These are phyloP conservation scores for Rhodotorula sp. DNA, from an alignment of 1,284 basidiomycete genomes.

Conservation along the genomic window DNA sequence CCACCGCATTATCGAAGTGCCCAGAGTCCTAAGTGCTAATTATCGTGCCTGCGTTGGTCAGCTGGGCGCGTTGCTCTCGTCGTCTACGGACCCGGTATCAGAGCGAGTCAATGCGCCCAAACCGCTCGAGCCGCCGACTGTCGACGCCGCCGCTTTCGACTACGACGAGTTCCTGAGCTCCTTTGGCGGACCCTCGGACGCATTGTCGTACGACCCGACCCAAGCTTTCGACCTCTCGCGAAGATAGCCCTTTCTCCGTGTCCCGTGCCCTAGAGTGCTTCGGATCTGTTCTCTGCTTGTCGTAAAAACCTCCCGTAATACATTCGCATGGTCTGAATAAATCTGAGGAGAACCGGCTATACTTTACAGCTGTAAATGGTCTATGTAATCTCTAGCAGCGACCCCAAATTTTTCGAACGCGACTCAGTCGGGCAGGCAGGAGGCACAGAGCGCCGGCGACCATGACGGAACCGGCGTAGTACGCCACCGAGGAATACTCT, in stretches of 20 bases:
- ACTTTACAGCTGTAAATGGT: neutral
- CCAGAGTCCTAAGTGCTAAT: neutral
- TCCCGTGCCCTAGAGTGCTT: neutral
- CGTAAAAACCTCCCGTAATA: neutral
- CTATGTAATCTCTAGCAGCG: neutral
- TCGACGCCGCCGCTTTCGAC: neutral
- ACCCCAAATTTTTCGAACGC: neutral
- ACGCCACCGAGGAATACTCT: constrained; percentile 18
- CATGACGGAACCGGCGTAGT: constrained; percentile 30
- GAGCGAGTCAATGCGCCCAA: neutral
- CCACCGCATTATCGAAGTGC: too few relatives aligned
- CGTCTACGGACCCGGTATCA: neutral
- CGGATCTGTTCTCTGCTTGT: neutral
- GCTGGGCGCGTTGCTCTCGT: constrained; percentile 9
- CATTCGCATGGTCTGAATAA: too few relatives aligned
- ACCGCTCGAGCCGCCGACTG: neutral
- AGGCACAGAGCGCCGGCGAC: constrained; percentile 16
- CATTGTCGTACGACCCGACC: constrained; percentile 10
- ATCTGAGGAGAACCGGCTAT: neutral
- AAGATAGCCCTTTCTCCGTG: neutral
- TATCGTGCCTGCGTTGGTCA: neutral
- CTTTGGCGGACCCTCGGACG: constrained; percentile 4
- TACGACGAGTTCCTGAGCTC: constrained; percentile 9
- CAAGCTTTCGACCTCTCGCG: constrained; percentile 1
- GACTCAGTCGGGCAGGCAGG: constrained; percentile 15